Conservation (phyloP, 352 stramenopile species). For the Phytophthora megakarya region DNA sequence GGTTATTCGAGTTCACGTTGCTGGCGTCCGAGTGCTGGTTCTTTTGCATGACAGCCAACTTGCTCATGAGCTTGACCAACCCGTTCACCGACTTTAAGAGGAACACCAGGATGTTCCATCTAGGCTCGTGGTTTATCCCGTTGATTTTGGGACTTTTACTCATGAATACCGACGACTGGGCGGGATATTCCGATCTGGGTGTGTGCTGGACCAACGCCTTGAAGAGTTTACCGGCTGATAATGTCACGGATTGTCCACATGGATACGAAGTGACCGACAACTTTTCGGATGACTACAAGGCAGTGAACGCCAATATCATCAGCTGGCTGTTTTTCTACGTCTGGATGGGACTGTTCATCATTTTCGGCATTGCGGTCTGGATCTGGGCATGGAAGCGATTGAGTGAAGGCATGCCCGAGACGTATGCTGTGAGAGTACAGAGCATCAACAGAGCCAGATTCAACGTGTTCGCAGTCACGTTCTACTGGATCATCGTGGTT, state of each 20-base stretch:
- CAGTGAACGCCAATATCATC: slow-evolving; percentile 86
- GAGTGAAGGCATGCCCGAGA: slow-evolving; percentile 88
- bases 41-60: slow-evolving; percentile 89
- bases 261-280: slow-evolving; percentile 64
- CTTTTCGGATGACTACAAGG: slow-evolving; percentile 68
- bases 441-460: slow-evolving; percentile 89
- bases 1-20: slow-evolving; percentile 86
- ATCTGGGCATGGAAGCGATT: slow-evolving; percentile 87
- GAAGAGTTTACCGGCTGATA: slow-evolving; percentile 54
- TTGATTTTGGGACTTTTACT: slow-evolving; percentile 70
- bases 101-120: slow-evolving; percentile 84
- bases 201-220: slow-evolving; percentile 89
- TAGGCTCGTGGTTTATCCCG: slow-evolving; percentile 80
- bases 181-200: slow-evolving; percentile 83
- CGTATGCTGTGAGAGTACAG: slow-evolving; percentile 83
- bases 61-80: slow-evolving; percentile 88
- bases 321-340: slow-evolving; percentile 90
- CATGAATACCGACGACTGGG: slow-evolving; percentile 76
- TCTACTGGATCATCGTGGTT: slow-evolving; percentile 86
- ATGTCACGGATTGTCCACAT: slow-evolving; percentile 33
- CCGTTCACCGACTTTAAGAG: slow-evolving; percentile 91
- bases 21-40: slow-evolving; percentile 89
- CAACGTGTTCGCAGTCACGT: slow-evolving; percentile 87
- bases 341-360: slow-evolving; percentile 84
- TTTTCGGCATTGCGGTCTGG: slow-evolving; percentile 83